phyloP scores from a whole-genome alignment of 768 basidiomycete genomes.

The Royoungia palumana region DNA sequence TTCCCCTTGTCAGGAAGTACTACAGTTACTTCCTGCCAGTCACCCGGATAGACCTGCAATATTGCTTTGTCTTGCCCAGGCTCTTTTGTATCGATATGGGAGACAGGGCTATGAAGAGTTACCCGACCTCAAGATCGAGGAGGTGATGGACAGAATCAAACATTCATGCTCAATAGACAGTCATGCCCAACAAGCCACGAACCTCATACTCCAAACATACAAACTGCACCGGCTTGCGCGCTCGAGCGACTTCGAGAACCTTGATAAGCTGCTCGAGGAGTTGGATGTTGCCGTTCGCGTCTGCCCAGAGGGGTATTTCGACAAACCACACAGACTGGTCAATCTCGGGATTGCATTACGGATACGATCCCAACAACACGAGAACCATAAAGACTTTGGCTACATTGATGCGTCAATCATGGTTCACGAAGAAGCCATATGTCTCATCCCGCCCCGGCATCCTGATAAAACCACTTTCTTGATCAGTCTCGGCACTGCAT shows the following conservation, averaged over 20 bases:
- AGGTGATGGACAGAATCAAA: background rate
- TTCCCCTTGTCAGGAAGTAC: background rate
- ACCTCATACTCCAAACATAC: constrained; percentile 4
- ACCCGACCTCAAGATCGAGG: background rate
- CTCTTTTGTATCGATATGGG: constrained; percentile 2
- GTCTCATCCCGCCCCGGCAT: background rate
- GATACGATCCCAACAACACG: background rate
- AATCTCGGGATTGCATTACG: constrained; percentile 2
- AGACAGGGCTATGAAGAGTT: background rate
- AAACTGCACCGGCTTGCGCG: background rate
- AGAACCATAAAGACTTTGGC: background rate
- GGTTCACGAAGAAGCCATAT: background rate
- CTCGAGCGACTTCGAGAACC: background rate
- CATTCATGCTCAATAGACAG: background rate
- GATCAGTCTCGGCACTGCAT: background rate
- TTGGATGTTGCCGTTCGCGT: background rate
- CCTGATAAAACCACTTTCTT: background rate
- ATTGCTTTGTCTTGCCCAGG: constrained; percentile 6
- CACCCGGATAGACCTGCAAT: constrained; percentile 8
- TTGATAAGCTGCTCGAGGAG: background rate
- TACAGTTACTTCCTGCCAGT: background rate
- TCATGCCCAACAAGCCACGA: background rate
- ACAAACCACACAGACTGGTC: background rate
- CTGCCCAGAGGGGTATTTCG: constrained; percentile 1
- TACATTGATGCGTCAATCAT: background rate